Base-by-base conservation (phyloP, 768 basidiomycete species). In the Tricholoma sp. region DNA sequence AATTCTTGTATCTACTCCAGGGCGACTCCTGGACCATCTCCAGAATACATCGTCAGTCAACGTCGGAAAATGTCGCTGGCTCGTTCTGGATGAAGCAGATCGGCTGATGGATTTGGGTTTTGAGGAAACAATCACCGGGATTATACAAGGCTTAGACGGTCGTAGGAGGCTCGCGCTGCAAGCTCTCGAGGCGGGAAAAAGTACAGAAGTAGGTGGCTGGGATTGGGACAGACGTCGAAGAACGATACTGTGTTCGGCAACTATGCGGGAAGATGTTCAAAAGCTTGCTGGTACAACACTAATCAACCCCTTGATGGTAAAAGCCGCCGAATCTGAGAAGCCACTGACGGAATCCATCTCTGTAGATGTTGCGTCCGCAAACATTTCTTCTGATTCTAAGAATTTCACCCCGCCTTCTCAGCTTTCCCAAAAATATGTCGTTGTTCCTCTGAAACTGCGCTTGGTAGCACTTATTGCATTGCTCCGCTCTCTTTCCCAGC, bases 81-180 rank as follows among this genome's bases (percentile, higher is more conserved):
- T 99, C 31, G 86, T 99, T 8, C 83, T 98, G 24, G 97, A 99
- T 67, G 97, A 99, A 74, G 95, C 96, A 6, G 97, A 99, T 72
- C 80, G 94, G 41, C 74, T 99, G 51, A 98, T 98, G 95, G 95
- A 98, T 60, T 83, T 98, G 42, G 97, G 97, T 0, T 99, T 99
- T 60, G 95, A 97, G 69, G 94, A 98, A 66, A 92, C 94, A 0
- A 89, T 99, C 64, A 83, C 81, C 55, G 94, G 92, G 1, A 97
- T 98, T 60, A 74, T 98, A 34, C 82, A 87, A 64, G 87, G 89
- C 9, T 70, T 99, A 18, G 94, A 98, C 57, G 94, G 93, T 0
- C 81, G 93, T 52, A 72, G 83, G 51, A 86, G 84, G 60, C 76
- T 95, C 6, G 93, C 91, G 4, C 63, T 75, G 64, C 81, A 84